Evolutionary conservation across 352 stramenopile species (phyloP).

Genomic region (Phytopythium chamaehyphon): DNA sequence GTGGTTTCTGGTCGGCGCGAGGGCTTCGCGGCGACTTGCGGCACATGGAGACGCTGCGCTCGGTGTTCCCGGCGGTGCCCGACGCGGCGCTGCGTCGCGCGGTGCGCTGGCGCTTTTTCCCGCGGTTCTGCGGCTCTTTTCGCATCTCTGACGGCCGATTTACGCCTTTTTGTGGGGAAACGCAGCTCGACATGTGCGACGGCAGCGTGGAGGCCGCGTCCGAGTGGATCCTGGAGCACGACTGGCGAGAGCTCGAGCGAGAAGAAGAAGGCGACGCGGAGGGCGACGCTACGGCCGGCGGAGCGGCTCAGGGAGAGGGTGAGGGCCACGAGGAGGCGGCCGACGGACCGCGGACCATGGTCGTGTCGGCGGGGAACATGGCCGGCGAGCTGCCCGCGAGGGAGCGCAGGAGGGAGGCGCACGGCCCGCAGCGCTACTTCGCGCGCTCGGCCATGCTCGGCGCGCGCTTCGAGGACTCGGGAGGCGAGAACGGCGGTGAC

Average conservation of each 20-base stretch:
- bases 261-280: constrained; percentile 8
- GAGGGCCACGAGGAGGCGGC: neutral
- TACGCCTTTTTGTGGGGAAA: neutral
- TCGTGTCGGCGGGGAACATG: constrained; percentile 3
- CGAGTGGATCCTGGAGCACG: constrained; percentile 54
- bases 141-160: neutral
- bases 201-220: constrained; percentile 46
- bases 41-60: constrained; percentile 38
- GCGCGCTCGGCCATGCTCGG: constrained; percentile 2
- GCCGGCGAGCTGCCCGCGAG: neutral
- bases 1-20: neutral
- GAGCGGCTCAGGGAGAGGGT: neutral
- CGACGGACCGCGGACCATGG: neutral
- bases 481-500: constrained; percentile 5
- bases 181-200: constrained; percentile 53
- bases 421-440: constrained; percentile 3
- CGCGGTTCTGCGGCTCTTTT: too few relatives aligned
- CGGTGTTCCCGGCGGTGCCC: constrained; percentile 38
- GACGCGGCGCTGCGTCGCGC: constrained; percentile 25
- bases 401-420: neutral
- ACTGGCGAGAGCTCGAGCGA: constrained; percentile 42
- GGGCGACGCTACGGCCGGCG: neutral
- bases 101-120: constrained; percentile 17
- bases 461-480: constrained; percentile 8
- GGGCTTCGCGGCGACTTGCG: neutral